Evolutionary conservation across 1,284 basidiomycete genomes (phyloP).

Genomic region (Marasmius sp.): DNA sequence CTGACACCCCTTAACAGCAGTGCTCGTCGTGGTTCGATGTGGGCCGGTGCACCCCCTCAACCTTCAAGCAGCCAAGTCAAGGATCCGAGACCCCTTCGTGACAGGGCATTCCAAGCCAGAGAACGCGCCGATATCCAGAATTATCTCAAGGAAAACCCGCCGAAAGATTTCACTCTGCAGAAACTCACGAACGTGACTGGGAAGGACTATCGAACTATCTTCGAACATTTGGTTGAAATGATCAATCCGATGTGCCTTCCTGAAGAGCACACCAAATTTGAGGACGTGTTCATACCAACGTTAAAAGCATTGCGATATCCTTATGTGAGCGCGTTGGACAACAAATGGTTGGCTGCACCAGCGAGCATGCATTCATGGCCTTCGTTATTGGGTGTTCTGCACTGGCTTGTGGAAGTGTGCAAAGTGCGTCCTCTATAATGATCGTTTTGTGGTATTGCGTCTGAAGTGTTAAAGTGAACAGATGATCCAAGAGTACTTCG

Average conservation of each 20-base stretch:
- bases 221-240: constrained; percentile 72
- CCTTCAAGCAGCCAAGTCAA: constrained; percentile 56
- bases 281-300: constrained; percentile 78
- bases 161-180: constrained; percentile 59
- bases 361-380: constrained; percentile 88
- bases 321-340: constrained; percentile 68
- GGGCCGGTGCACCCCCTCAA: constrained; percentile 48
- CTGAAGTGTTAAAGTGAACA: constrained; percentile 15
- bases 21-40: constrained; percentile 67
- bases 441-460: not conserved
- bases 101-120: constrained; percentile 66
- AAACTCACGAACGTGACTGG: constrained; percentile 74
- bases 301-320: constrained; percentile 79
- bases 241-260: constrained; percentile 70
- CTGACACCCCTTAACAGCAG: constrained; percentile 35
- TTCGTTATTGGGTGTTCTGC: constrained; percentile 74
- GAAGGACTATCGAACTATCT: constrained; percentile 81
- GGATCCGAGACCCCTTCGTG: constrained; percentile 76
- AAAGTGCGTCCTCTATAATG: constrained; percentile 47
- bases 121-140: constrained; percentile 74
- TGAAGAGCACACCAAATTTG: constrained; percentile 59
- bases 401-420: constrained; percentile 84
- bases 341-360: constrained; percentile 82
- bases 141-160: constrained; percentile 64
- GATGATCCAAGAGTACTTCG: constrained; percentile 53